Evolutionary conservation across 2,329 filamentous ascomycete genomes (phyloP), one percentile per base, ranked within the genome.

Genomic region (Colletotrichum caudatum): DNA sequence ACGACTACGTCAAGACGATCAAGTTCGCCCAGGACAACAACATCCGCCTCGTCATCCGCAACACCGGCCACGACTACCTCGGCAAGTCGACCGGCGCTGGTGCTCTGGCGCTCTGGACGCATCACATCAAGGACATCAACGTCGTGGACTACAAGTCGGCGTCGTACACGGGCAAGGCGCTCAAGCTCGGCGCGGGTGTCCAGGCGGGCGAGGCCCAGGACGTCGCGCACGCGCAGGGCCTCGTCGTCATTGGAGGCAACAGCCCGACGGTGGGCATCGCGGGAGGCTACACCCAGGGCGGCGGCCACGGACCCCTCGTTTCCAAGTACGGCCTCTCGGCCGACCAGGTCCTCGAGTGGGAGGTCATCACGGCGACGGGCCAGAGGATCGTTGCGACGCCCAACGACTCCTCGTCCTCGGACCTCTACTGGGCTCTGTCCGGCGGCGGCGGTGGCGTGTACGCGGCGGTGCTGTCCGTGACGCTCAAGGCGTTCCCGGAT

Each of bases 391-490:
- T 78, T 1, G 87, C 86, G 2, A 83, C 80, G 3, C 81, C 78
- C 0, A 76, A 78, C 0, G 59, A 84, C 26, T 83, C 89, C 66
- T 62, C 78, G 0, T 83, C 89, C 66, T 62, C 78, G 0, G 87
- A 90, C 66, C 80, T 90, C 1, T 89, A 86, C 77, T 90, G 87
- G 87, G 88, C 87, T 2, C 76, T 89, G 5, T 80, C 79, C 58
- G 86, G 87, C 9, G 86, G 87, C 6, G 86, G 87, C 3, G 83
- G 81, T 11, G 86, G 86, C 3, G 87, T 81, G 2, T 90, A 84
- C 72, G 88, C 81, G 0, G 80, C 89, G 0, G 84, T 89, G 4
- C 76, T 83, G 23, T 86, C 84, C 12, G 80, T 88, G 77, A 88
- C 86, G 0, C 77, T 81, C 50, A 69, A 70, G 66, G 70, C 66